Evolutionary conservation across 2,329 filamentous ascomycete species (phyloP).

Genomic region (Fusarium sp.): DNA sequence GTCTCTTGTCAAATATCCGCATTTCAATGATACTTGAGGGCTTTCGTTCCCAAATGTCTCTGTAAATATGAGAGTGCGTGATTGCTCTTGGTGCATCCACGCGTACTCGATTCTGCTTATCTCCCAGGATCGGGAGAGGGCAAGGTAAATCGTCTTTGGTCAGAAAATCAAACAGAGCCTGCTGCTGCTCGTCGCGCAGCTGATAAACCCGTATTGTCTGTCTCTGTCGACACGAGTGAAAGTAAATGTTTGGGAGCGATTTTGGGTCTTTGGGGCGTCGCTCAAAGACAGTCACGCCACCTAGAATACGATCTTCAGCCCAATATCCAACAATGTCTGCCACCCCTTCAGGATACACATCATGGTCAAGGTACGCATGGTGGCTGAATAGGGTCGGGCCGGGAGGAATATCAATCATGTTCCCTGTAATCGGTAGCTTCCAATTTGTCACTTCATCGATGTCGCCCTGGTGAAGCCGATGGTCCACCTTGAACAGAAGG

Average conservation of each 20-base stretch:
- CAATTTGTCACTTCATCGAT: constrained; percentile 13
- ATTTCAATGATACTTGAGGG: constrained; percentile 1
- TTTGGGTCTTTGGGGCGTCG: neutral
- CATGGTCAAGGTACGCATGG: constrained; percentile 16
- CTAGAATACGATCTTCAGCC: constrained; percentile 23
- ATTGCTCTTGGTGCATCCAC: constrained; percentile 20
- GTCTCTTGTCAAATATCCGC: constrained; percentile 11
- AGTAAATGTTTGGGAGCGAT: constrained; percentile 16
- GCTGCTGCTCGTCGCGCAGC: constrained; percentile 20
- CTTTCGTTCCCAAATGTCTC: constrained; percentile 29
- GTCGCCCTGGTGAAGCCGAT: constrained; percentile 12
- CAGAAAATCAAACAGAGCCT: constrained; percentile 12
- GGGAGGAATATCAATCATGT: constrained; percentile 1
- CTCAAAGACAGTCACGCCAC: constrained; percentile 20
- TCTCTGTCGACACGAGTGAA: constrained; percentile 13
- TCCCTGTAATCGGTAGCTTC: constrained; percentile 12
- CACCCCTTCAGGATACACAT: constrained; percentile 23
- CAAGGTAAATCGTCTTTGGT: neutral
- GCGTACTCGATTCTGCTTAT: constrained; percentile 17
- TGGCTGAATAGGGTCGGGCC: constrained; percentile 23
- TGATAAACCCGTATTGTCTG: constrained; percentile 27
- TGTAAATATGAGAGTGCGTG: constrained; percentile 14
- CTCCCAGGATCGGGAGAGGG: constrained; percentile 13
- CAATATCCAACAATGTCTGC: constrained; percentile 27
- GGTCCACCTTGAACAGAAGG: constrained; percentile 6